These are phyloP conservation scores for Cystofilobasidium bisporidii DNA, from an alignment of 768 basidiomycete species.

Conservation along the genomic window DNA sequence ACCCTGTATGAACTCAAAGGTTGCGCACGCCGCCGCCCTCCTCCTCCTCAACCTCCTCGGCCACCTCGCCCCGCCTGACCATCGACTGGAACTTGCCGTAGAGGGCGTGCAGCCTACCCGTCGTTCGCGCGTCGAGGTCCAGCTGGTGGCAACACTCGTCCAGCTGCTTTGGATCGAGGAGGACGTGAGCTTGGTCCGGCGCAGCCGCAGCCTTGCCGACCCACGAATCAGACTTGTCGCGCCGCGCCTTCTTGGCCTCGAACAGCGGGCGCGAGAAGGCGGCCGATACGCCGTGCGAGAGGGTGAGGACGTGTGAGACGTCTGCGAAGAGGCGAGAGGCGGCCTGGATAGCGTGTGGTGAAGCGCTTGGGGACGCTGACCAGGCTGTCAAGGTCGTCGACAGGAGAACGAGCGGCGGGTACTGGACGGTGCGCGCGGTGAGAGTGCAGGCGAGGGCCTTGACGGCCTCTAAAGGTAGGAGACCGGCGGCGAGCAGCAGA, in stretches of 20 bases:
- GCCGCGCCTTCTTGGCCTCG: background rate
- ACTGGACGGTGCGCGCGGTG: conserved; percentile 15
- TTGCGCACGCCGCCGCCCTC: conserved; percentile 16
- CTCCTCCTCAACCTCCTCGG: conserved; percentile 6
- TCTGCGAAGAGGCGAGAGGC: conserved; percentile 3
- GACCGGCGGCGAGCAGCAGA: too few species aligned
- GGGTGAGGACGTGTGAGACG: background rate
- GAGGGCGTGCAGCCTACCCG: conserved; percentile 14
- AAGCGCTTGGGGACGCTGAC: background rate
- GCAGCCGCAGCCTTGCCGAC: background rate
- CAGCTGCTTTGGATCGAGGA: background rate
- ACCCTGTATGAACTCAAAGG: background rate
- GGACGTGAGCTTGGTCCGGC: background rate
- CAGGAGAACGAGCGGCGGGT: conserved; percentile 13
- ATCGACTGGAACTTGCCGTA: conserved; percentile 6
- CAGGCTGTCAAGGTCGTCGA: background rate
- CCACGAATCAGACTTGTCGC: background rate
- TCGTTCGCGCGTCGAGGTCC: conserved; percentile 13
- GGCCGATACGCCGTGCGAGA: conserved; percentile 1
- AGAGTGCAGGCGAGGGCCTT: conserved; percentile 22
- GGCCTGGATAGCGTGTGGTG: background rate
- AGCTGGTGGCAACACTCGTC: conserved; percentile 2
- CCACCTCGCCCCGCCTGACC: background rate
- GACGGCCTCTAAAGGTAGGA: conserved; percentile 15
- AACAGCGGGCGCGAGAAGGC: conserved; percentile 13